Conservation (phyloP, 1,284 basidiomycete genomes). For the Hemileccinum hortonii region DNA sequence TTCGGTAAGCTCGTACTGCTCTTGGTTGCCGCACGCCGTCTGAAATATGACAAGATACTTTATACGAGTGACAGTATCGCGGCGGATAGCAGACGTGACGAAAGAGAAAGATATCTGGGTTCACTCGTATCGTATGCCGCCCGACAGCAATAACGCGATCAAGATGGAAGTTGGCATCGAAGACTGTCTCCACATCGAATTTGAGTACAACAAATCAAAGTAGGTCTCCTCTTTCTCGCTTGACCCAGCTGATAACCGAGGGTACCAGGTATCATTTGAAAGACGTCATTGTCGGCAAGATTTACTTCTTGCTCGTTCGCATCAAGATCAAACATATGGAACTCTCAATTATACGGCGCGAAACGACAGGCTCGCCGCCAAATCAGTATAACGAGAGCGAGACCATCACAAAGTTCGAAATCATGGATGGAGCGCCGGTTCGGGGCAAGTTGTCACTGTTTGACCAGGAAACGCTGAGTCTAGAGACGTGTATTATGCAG, state of each 20-base stretch:
- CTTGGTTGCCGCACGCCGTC: neutral
- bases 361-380: conserved; percentile 93
- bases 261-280: conserved; percentile 88
- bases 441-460: conserved; percentile 54
- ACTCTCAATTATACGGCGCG: conserved; percentile 93
- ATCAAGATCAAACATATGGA: conserved; percentile 99
- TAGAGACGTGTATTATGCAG: conserved; percentile 40
- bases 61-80: conserved; percentile 86
- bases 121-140: conserved; percentile 97
- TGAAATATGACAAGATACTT: conserved; percentile 67
- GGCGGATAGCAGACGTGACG: conserved; percentile 88
- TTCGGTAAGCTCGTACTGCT: conserved; percentile 58
- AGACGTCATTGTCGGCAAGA: conserved; percentile 99
- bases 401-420: conserved; percentile 99
- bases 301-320: conserved; percentile 96
- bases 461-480: neutral
- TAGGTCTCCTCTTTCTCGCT: conserved; percentile 39
- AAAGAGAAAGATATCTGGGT: conserved; percentile 98
- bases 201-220: conserved; percentile 99
- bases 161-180: conserved; percentile 99
- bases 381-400: conserved; percentile 99
- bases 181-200: conserved; percentile 98
- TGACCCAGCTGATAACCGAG: neutral
- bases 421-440: conserved; percentile 97
- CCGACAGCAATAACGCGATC: conserved; percentile 95